phyloP scores from a whole-genome alignment of 2,329 filamentous ascomycete species.

The Cordyceps farinosa region DNA sequence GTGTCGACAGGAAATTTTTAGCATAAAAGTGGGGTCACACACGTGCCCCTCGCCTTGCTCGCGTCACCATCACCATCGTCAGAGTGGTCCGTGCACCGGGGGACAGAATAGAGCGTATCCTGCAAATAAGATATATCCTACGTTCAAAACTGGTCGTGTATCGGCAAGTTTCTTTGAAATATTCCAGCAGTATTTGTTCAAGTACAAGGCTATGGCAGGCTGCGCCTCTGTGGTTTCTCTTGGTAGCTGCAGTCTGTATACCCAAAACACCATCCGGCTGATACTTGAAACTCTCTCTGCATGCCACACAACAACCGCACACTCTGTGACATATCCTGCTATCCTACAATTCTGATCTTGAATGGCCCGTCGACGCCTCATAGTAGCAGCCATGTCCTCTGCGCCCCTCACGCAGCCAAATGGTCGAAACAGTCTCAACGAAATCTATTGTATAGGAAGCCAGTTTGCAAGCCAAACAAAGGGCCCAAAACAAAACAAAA shows the following conservation, averaged over 20 bases:
- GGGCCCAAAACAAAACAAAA: not conserved
- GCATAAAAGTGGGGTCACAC: conserved; percentile 26
- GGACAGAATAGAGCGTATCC: not conserved
- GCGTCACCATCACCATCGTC: conserved; percentile 10
- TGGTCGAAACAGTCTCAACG: not conserved
- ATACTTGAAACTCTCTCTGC: too few relatives aligned
- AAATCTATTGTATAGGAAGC: conserved; percentile 14
- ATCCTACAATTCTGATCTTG: not conserved
- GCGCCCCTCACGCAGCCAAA: not conserved
- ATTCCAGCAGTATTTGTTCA: not conserved
- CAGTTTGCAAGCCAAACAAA: not conserved
- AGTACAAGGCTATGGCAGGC: not conserved
- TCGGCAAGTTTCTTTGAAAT: not conserved
- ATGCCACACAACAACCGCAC: not conserved
- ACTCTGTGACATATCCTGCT: not conserved
- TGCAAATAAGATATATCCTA: too few relatives aligned
- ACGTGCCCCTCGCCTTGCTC: conserved; percentile 26
- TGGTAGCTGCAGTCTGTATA: not conserved
- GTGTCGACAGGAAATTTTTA: conserved; percentile 23
- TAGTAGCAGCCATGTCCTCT: not conserved
- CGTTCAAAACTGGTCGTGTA: not conserved
- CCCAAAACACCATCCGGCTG: not conserved
- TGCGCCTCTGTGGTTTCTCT: not conserved
- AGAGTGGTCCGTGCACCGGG: conserved; percentile 11
- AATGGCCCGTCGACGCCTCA: not conserved